Evolutionary conservation across 495 filamentous ascomycete species (phyloP).

Genomic region (Penicillium subrubescens): DNA sequence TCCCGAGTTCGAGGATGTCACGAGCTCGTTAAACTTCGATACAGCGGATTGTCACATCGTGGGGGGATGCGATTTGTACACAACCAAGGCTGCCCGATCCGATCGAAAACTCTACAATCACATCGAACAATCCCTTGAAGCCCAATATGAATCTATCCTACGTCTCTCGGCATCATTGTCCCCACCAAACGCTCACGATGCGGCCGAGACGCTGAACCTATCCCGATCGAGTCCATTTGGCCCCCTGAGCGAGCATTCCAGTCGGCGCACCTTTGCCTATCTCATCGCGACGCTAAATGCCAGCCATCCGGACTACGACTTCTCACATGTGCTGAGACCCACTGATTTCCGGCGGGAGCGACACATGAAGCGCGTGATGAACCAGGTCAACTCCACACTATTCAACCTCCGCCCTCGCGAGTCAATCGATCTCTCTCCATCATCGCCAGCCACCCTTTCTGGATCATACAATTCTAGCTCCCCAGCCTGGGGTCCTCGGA

Average conservation of each 20-base stretch:
- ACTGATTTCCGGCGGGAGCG: constrained; percentile 83
- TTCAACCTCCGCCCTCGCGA: constrained; percentile 76
- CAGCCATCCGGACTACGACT: constrained; percentile 96
- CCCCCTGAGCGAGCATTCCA: constrained; percentile 78
- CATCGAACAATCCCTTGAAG: constrained; percentile 85
- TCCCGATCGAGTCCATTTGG: constrained; percentile 89
- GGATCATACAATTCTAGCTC: constrained; percentile 44
- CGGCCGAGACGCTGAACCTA: constrained; percentile 64
- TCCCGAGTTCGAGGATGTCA: constrained; percentile 83
- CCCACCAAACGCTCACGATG: constrained; percentile 64
- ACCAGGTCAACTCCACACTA: constrained; percentile 79
- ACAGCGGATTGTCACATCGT: constrained; percentile 87
- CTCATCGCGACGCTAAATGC: constrained; percentile 97
- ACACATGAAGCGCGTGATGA: constrained; percentile 74
- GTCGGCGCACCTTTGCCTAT: constrained; percentile 91
- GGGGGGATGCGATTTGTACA: constrained; percentile 94
- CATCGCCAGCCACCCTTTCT: constrained; percentile 45
- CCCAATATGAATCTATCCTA: constrained; percentile 83
- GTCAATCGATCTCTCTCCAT: constrained; percentile 46
- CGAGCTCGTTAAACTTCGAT: constrained; percentile 88
- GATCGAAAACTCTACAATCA: constrained; percentile 97
- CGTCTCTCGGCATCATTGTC: constrained; percentile 80
- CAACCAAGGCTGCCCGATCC: constrained; percentile 88
- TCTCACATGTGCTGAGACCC: constrained; percentile 84
- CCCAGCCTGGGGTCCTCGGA: constrained; percentile 75